These are phyloP conservation scores for Amanita inopinata DNA, from an alignment of 768 basidiomycete genomes.

Conservation along the genomic window DNA sequence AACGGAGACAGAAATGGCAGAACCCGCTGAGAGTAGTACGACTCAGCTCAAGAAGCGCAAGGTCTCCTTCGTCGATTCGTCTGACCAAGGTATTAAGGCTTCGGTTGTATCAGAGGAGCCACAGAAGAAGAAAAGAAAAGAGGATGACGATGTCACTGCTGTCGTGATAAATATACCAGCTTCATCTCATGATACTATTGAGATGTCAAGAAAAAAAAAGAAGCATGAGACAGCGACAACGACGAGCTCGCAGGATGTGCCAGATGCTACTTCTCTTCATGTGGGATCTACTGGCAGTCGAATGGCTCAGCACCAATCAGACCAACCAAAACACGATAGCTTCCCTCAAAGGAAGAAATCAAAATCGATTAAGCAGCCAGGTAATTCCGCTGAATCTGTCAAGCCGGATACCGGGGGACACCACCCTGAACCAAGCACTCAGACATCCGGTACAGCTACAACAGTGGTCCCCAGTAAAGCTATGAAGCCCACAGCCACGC, in stretches of 20 bases:
- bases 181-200: slow-evolving; percentile 1
- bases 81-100: not conserved
- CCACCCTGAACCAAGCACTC: too few relatives aligned
- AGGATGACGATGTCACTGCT: not conserved
- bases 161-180: not conserved
- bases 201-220: slow-evolving; percentile 11
- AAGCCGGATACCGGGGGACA: too few relatives aligned
- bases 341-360: too few relatives aligned
- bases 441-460: too few relatives aligned
- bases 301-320: too few relatives aligned
- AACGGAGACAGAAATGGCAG: not conserved
- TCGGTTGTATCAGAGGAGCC: slow-evolving; percentile 8
- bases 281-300: too few relatives aligned
- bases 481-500: too few relatives aligned
- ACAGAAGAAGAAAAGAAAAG: slow-evolving; percentile 14
- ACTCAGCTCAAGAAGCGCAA: slow-evolving; percentile 1
- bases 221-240: slow-evolving; percentile 5
- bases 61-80: slow-evolving; percentile 3
- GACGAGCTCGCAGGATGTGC: not conserved
- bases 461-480: too few relatives aligned
- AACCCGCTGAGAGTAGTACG: not conserved
- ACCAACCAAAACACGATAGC: too few relatives aligned
- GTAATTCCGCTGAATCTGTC: too few relatives aligned
- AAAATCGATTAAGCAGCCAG: too few relatives aligned
- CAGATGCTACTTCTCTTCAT: not conserved